Conservation (phyloP, 2,329 filamentous ascomycete genomes). For the Nigrospora sphaerica region DNA sequence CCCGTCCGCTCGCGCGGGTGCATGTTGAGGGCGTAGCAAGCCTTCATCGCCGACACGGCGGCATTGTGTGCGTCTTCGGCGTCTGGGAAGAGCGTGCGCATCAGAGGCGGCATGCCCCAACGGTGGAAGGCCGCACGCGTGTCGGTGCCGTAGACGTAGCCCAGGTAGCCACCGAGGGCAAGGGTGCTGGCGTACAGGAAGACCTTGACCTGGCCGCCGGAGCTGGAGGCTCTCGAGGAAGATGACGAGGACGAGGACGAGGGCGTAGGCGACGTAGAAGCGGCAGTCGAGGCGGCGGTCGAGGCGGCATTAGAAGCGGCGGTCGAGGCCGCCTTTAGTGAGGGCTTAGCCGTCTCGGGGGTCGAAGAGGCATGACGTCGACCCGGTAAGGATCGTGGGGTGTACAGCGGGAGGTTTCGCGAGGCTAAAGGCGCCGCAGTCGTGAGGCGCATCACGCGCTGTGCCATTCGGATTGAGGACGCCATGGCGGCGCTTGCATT, state of each 20-base stretch:
- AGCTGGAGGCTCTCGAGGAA: neutral
- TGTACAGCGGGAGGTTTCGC: neutral
- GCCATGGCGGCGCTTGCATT: conserved; percentile 1
- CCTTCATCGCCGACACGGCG: conserved; percentile 64
- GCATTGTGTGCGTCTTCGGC: conserved; percentile 89
- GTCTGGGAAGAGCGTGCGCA: conserved; percentile 63
- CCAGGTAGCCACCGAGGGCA: conserved; percentile 33
- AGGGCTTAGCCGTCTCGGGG: neutral
- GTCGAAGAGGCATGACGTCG: neutral
- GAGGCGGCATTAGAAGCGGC: neutral
- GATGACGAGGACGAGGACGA: neutral
- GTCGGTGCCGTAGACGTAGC: conserved; percentile 67
- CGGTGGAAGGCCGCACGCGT: conserved; percentile 65
- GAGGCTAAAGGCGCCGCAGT: neutral
- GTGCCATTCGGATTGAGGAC: conserved; percentile 1
- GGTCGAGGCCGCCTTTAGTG: neutral
- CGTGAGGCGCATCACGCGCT: neutral
- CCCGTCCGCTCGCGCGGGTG: conserved; percentile 71
- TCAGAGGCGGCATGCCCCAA: conserved; percentile 57
- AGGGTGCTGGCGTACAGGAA: conserved; percentile 33
- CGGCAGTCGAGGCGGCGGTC: neutral
- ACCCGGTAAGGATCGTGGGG: neutral
- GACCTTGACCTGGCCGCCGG: conserved; percentile 20
- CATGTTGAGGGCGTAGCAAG: conserved; percentile 65
- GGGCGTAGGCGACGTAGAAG: neutral